These are phyloP conservation scores for Friedmanniomyces simplex DNA, from an alignment of 495 filamentous ascomycete genomes.

Conservation along the genomic window DNA sequence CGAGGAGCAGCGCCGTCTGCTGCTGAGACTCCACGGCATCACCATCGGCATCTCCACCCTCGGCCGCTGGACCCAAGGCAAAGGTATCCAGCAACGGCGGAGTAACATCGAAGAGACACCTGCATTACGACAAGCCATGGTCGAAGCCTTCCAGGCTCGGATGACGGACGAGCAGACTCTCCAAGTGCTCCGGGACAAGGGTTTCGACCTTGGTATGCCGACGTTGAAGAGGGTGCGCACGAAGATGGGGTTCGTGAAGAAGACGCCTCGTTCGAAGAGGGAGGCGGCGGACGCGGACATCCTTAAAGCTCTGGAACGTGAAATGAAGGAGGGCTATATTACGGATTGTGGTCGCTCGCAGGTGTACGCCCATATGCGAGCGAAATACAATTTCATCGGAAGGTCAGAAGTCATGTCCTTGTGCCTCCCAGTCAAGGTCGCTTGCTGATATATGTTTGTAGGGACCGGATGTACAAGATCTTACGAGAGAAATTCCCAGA, in stretches of 20 bases:
- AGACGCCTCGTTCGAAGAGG: neutral
- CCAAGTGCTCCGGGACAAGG: neutral
- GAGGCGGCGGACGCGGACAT: neutral
- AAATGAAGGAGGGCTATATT: neutral
- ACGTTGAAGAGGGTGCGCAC: neutral
- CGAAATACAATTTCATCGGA: neutral
- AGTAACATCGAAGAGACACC: neutral
- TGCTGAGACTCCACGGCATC: neutral
- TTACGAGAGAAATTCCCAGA: neutral
- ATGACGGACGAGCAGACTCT: neutral
- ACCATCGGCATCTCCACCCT: neutral
- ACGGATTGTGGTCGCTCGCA: neutral
- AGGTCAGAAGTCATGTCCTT: no score
- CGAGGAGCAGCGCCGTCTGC: neutral
- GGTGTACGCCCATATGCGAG: neutral
- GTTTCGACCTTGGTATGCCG: neutral
- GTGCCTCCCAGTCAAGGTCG: no score
- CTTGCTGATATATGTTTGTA: no score
- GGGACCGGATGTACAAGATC: neutral
- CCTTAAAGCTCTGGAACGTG: neutral
- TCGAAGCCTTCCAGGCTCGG: neutral
- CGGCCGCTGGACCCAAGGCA: neutral
- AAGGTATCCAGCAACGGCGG: neutral
- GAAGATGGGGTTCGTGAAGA: neutral
- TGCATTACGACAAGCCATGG: neutral